A percentile compares a stretch with the other conserved stretches of the same genome.
These are phyloP conservation scores for Camellia japonica DNA, from an alignment of 148 eudicot species.

Conservation along the genomic window DNA sequence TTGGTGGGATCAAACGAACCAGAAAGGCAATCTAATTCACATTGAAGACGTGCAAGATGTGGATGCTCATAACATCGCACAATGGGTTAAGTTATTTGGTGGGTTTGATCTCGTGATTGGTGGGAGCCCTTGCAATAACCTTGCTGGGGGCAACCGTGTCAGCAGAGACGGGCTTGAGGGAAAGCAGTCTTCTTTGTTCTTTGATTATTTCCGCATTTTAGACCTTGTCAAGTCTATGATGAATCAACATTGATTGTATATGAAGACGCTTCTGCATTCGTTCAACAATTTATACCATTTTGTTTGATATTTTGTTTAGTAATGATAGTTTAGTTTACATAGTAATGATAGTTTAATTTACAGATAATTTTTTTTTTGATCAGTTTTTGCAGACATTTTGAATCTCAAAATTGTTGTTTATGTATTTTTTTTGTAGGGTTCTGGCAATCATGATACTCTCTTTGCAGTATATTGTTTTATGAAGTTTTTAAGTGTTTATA, in stretches of 20 bases:
- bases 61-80: not conserved
- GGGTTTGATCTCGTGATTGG: slow-evolving; percentile 49
- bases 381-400: no score
- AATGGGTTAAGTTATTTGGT: slow-evolving; percentile 18
- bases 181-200: slow-evolving; percentile 38
- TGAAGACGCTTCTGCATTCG: not conserved
- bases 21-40: slow-evolving; percentile 30
- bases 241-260: not conserved
- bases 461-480: no score
- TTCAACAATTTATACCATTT: not conserved
- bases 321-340: no score
- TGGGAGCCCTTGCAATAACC: slow-evolving; percentile 52
- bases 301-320: not conserved
- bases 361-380: no score
- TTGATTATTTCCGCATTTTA: slow-evolving; percentile 27
- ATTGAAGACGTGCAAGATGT: slow-evolving; percentile 28
- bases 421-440: no score
- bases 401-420: no score
- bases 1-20: slow-evolving; percentile 44
- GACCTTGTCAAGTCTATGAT: slow-evolving; percentile 21
- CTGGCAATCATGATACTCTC: no score
- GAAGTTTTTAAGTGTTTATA: no score
- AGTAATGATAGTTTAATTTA: no score
- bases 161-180: slow-evolving; percentile 36
- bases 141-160: slow-evolving; percentile 39